These are phyloP conservation scores for Kodamaea alishanica DNA, from an alignment of 1,139 yeast genomes.

Conservation along the genomic window DNA sequence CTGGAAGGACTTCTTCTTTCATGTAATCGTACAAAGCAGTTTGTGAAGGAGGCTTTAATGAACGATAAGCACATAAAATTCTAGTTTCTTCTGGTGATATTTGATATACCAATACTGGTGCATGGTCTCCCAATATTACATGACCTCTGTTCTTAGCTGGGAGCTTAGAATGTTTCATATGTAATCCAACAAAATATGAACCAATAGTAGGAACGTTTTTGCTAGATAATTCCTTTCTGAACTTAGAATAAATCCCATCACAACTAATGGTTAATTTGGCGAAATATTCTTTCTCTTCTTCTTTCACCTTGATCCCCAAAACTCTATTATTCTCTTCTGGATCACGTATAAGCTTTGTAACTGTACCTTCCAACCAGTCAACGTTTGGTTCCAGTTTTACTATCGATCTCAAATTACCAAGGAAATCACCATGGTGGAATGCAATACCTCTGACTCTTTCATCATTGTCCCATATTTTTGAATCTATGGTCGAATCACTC, in stretches of 20 bases:
- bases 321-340: conserved; percentile 51
- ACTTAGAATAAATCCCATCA: conserved; percentile 93
- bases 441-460: conserved; percentile 73
- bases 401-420: conserved; percentile 71
- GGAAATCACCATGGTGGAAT: conserved; percentile 89
- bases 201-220: conserved; percentile 62
- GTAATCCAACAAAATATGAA: conserved; percentile 85
- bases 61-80: conserved; percentile 82
- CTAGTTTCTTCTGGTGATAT: conserved; percentile 81
- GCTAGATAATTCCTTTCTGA: conserved; percentile 67
- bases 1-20: conserved; percentile 56
- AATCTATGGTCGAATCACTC: conserved; percentile 46
- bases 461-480: conserved; percentile 55
- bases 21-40: conserved; percentile 64
- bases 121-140: conserved; percentile 80
- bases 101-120: conserved; percentile 86
- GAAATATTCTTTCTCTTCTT: conserved; percentile 31
- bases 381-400: conserved; percentile 67
- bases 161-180: conserved; percentile 64
- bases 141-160: conserved; percentile 83
- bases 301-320: conserved; percentile 60
- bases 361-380: conserved; percentile 79
- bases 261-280: conserved; percentile 74
- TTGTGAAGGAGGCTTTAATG: conserved; percentile 67
- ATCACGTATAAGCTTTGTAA: conserved; percentile 53